Evolutionary conservation across 441 rosid species (phyloP).

Genomic region (Croton laevigatus): DNA sequence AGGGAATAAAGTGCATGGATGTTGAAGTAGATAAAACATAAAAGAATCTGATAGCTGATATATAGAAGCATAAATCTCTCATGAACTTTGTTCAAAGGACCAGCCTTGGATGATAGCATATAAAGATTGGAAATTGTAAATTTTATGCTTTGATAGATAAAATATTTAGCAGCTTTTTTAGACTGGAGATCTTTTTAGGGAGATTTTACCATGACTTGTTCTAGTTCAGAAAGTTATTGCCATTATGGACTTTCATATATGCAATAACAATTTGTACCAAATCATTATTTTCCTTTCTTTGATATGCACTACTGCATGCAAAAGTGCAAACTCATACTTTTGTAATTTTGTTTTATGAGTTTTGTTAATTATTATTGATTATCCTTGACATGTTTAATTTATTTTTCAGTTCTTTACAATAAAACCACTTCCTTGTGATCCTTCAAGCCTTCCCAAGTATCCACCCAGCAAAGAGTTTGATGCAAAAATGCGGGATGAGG

Average conservation of each 20-base stretch:
- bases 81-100: background rate
- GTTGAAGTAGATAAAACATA: background rate
- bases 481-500: conserved; percentile 89
- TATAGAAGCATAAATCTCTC: background rate
- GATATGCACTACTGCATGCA: background rate
- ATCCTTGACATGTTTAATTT: conserved; percentile 19
- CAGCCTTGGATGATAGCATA: background rate
- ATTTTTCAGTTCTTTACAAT: conserved; percentile 63
- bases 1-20: background rate
- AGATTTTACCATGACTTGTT: background rate
- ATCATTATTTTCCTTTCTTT: background rate
- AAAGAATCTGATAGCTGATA: background rate
- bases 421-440: conserved; percentile 85
- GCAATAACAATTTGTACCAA: background rate
- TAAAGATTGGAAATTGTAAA: background rate
- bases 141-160: background rate
- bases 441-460: conserved; percentile 88
- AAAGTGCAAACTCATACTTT: background rate
- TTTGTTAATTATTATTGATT: background rate
- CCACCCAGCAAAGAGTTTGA: conserved; percentile 98
- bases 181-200: background rate
- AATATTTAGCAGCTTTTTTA: background rate
- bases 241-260: background rate
- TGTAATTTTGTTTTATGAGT: background rate
- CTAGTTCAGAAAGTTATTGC: background rate